Base-by-base conservation (phyloP, 257 asterid species). In the Pogostemon cablin region DNA sequence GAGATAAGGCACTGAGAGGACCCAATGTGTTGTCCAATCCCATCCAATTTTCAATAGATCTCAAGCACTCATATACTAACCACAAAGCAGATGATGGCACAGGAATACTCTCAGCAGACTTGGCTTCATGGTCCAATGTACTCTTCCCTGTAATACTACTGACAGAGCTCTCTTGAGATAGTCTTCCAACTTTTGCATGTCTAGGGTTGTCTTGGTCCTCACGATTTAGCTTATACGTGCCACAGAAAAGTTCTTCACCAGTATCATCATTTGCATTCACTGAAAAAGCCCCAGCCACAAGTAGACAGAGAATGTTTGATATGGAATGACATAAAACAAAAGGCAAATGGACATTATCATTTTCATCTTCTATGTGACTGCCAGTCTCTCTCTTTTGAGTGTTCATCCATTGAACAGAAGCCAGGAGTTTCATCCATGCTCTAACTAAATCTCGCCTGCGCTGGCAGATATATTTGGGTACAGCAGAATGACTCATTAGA, bases 141-240 rank as follows among this genome's bases (percentile, higher is more conserved):
- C 75, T 81, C 82, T 86, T 85, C 66, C 91, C 96, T 0, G 87
- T 80, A 75, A 74, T 64, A 67, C 88, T 81, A 73, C 88, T 74
- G 62, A 88, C 85, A 3, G 95, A 87, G 85, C 98, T 85, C 83
- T 95, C 96, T 81, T 84, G 90, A 57, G 96, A 90, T 67, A 88
- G 82, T 85, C 96, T 86, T 80, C 98, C 98, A 72, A 95, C 95
- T 84, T 95, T 89, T 72, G 98, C 92, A 88, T 84, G 98, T 78
- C 98, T 86, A 59, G 63, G 74, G 69, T 73, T 78, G 75, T 86
- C 96, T 85, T 88, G 93, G 71, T 95, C 90, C 71, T 95, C 98
- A 74, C 75, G 70, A 73, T 85, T 91, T 67, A 74, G 84, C 62
- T 72, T 84, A 53, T 60, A 79, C 7, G 74, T 55, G 72, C 77